Percentiles rank a stretch among this genome's conserved stretches.
phyloP scores from a whole-genome alignment of 2,329 filamentous ascomycete genomes.

The Pseudocercospora macadamiae region DNA sequence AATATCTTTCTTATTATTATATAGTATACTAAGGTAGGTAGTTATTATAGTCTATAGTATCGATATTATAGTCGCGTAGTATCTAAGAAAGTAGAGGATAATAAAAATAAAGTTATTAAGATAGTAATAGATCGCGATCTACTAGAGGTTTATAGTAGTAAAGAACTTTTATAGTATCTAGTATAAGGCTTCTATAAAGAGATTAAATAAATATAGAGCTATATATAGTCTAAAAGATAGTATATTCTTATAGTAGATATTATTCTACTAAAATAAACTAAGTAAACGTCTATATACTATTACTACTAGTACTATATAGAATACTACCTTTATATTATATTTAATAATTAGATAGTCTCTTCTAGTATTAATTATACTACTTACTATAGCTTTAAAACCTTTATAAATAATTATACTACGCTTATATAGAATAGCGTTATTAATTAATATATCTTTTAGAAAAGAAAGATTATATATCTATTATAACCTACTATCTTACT shows the following conservation, averaged over 20 bases:
- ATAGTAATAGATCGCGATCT: neutral
- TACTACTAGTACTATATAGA: neutral
- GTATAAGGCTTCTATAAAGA: neutral
- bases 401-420: neutral
- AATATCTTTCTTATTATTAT: neutral
- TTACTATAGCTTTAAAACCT: neutral
- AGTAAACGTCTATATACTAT: neutral
- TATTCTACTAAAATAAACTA: neutral
- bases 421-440: neutral
- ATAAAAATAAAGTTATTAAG: neutral
- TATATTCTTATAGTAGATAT: neutral
- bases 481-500: neutral
- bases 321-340: neutral
- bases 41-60: neutral
- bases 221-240: neutral
- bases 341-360: neutral
- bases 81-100: neutral
- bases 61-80: neutral
- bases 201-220: neutral
- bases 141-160: neutral
- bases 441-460: neutral
- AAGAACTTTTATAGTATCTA: neutral
- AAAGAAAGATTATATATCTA: neutral
- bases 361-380: neutral
- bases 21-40: neutral